Base-by-base conservation (phyloP, 192 early-diverging fungal species). In the Podila clonocystis region DNA sequence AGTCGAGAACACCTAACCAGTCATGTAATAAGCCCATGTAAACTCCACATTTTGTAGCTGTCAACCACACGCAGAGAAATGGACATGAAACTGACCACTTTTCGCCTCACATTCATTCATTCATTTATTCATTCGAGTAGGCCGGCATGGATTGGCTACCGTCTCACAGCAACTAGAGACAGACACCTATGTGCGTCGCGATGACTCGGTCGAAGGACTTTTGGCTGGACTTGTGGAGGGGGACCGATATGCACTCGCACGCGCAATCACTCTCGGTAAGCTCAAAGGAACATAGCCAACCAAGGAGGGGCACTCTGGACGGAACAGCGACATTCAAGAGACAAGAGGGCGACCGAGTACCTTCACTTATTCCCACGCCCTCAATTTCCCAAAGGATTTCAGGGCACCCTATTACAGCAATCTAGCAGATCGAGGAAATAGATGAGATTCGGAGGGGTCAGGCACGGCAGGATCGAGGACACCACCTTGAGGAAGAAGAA, bases 211-310 rank as follows among this genome's bases (percentile, higher is more conserved):
- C 4, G 50, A 80, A 4, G 75, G 73, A 34, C 70, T 87, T 22
- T 76, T 82, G 2, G 62, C 76, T 28, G 75, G 82, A 13, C 68
- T 88, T 6, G 49, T 72, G 19, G 41, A 82, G 9, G 72, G 72
- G 26, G 83, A 86, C 62, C 82, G 91, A 55, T 83, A 85, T 71
- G 80, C 88, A 13, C 77, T 92, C 5, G 89, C 91, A 8, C 85
- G 85, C 52, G 86, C 91, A 5, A 92, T 92, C 31, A 92, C 91
- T 28, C 84, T 92, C 15, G 89, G 91, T 91, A 76, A 49, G 65
- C 65, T 11, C 19, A 19, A 22, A 7, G 15, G 1, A 9, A 59
- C 36, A 52, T 30, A 2, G 4, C 19, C 2, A 11, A 9, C 20
- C 63, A 62, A 29, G 3, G 24, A 7, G 26, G 22, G 4, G 5